These are phyloP conservation scores for Fusarium foetens DNA, from an alignment of 2,329 filamentous ascomycete species.

Conservation along the genomic window DNA sequence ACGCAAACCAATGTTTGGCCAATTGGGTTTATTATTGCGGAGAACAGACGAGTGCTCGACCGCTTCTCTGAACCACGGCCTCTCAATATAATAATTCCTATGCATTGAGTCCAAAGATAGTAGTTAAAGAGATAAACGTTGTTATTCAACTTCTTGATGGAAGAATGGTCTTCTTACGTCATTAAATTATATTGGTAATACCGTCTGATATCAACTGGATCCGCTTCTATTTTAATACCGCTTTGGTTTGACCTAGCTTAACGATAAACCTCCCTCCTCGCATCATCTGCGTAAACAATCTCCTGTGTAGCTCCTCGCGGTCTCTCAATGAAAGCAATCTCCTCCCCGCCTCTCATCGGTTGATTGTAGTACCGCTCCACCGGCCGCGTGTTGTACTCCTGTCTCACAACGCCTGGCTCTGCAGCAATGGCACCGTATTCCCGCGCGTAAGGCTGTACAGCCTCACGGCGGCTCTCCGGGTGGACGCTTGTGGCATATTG, in stretches of 20 bases:
- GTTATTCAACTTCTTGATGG: neutral
- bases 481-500: slow-evolving; percentile 46
- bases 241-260: slow-evolving; percentile 22
- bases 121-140: neutral
- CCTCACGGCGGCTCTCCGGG: slow-evolving; percentile 45
- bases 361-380: slow-evolving; percentile 58
- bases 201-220: neutral
- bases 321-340: slow-evolving; percentile 58
- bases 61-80: neutral
- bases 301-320: slow-evolving; percentile 55
- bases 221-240: neutral
- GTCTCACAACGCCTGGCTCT: slow-evolving; percentile 42
- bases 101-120: neutral
- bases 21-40: neutral
- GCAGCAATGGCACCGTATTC: slow-evolving; percentile 44
- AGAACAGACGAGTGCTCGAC: neutral
- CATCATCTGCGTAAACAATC: slow-evolving; percentile 58
- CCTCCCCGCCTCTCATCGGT: slow-evolving; percentile 48
- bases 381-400: slow-evolving; percentile 55
- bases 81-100: neutral
- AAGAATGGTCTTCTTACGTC: neutral
- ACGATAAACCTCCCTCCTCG: slow-evolving; percentile 51
- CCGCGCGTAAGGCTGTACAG: slow-evolving; percentile 48
- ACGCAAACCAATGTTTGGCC: neutral
- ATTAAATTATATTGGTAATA: slow-evolving; percentile 4